phyloP scores from a whole-genome alignment of 345 rosid genomes.

The Salix udensis region DNA sequence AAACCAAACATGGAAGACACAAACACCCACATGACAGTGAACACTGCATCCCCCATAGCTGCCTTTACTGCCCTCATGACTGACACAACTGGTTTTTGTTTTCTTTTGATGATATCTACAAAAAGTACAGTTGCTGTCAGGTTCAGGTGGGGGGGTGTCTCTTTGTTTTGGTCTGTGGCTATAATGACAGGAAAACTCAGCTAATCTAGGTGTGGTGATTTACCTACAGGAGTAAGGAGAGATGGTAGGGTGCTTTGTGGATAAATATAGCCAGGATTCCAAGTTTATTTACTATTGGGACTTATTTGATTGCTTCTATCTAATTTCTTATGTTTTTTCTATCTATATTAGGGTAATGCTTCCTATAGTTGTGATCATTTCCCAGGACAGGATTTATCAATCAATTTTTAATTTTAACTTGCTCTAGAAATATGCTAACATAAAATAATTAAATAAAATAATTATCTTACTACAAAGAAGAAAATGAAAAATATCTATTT shows the following conservation, averaged over 20 bases:
- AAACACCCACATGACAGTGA: conserved; percentile 75
- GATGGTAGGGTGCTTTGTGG: not conserved
- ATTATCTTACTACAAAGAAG: too few species aligned
- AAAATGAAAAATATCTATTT: too few species aligned
- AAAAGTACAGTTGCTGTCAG: not conserved
- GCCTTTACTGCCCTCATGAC: conserved; percentile 59
- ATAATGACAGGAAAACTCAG: not conserved
- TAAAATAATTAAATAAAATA: too few species aligned
- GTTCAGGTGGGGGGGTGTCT: not conserved
- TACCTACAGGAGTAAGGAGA: not conserved
- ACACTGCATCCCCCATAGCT: conserved; percentile 57
- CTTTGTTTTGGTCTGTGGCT: not conserved
- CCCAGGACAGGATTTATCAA: too few species aligned
- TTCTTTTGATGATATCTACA: not conserved
- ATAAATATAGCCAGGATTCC: not conserved
- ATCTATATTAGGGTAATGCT: not conserved
- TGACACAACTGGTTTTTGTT: not conserved
- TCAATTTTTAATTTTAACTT: too few species aligned
- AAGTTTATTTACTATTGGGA: not conserved
- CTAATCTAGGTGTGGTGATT: not conserved
- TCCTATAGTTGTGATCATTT: not conserved
- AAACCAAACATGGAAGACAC: conserved; percentile 59
- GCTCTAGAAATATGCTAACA: too few species aligned
- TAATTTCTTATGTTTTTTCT: not conserved
- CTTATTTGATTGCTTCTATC: not conserved